Percentiles rank a stretch among this genome's conserved stretches.
phyloP scores from a whole-genome alignment of 2,329 filamentous ascomycete species.

The Neofusicoccum ribis region DNA sequence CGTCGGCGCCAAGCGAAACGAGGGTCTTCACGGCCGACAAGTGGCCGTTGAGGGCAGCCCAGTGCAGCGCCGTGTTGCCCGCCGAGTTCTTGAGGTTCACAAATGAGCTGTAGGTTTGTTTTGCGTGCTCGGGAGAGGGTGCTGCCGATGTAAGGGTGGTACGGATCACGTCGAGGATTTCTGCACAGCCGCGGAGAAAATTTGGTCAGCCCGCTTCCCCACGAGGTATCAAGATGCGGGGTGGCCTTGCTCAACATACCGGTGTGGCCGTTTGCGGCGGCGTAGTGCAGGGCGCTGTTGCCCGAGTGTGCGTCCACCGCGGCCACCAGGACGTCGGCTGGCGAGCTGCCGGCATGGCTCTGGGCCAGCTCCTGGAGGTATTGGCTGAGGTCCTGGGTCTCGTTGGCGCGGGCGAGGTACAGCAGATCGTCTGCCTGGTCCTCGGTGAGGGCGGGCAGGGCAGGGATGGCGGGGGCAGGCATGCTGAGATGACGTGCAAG shows the following conservation, averaged over 20 bases:
- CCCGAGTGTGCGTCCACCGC: conserved; percentile 75
- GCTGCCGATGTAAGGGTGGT: conserved; percentile 21
- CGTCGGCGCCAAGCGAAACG: conserved; percentile 73
- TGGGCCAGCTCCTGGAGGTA: conserved; percentile 61
- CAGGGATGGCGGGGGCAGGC: not conserved
- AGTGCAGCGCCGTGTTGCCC: conserved; percentile 90
- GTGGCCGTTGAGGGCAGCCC: conserved; percentile 89
- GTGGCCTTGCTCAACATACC: conserved; percentile 50
- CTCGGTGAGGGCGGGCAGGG: conserved; percentile 54
- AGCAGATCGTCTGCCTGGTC: conserved; percentile 91
- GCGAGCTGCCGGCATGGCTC: conserved; percentile 44
- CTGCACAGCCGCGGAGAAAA: conserved; percentile 22
- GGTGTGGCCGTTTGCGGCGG: conserved; percentile 82
- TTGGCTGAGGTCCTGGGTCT: conserved; percentile 66
- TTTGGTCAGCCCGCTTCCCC: not conserved
- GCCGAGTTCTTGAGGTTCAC: conserved; percentile 73
- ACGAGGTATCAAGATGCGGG: not conserved
- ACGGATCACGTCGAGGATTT: conserved; percentile 33
- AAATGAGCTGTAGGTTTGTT: conserved; percentile 42
- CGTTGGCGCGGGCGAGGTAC: conserved; percentile 79
- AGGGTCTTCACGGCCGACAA: conserved; percentile 76
- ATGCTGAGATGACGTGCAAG: not conserved
- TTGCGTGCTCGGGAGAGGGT: conserved; percentile 25
- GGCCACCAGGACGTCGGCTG: conserved; percentile 64
- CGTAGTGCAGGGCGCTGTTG: conserved; percentile 84